These are phyloP conservation scores for Scleroderma citrinum DNA, from an alignment of 768 basidiomycete genomes.

Conservation along the genomic window DNA sequence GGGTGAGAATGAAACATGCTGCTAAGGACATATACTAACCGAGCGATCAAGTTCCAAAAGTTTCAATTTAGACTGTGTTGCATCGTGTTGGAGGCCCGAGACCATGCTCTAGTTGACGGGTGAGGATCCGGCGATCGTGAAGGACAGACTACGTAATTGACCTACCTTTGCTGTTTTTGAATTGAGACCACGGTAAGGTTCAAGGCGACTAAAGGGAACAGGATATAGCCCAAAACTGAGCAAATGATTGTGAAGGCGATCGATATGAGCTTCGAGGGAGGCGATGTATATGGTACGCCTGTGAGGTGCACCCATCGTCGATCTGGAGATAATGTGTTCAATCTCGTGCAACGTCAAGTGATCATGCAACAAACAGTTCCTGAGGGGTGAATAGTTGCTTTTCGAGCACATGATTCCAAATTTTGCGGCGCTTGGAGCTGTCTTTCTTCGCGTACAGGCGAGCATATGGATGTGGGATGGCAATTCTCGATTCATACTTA, in stretches of 20 bases:
- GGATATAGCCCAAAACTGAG: conserved; percentile 49
- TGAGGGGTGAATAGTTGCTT: conserved; percentile 61
- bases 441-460: conserved; percentile 62
- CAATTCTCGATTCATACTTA: conserved; percentile 16
- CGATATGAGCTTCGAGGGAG: conserved; percentile 68
- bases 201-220: conserved; percentile 49
- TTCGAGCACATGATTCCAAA: conserved; percentile 76
- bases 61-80: conserved; percentile 51
- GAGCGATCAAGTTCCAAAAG: conserved; percentile 65
- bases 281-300: conserved; percentile 67
- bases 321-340: conserved; percentile 30
- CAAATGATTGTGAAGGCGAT: conserved; percentile 57
- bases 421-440: conserved; percentile 60
- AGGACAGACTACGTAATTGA: background rate
- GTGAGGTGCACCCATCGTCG: conserved; percentile 60
- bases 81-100: conserved; percentile 62
- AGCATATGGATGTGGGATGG: conserved; percentile 61
- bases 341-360: background rate
- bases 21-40: conserved; percentile 34
- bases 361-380: conserved; percentile 50
- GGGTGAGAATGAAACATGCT: background rate
- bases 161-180: conserved; percentile 68
- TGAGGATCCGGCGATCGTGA: background rate
- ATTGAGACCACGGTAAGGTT: conserved; percentile 65
- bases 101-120: conserved; percentile 57